Percentiles rank a stretch among this genome's conserved stretches.
These are phyloP conservation scores for Salvia rosmarinus DNA, from an alignment of 257 asterid genomes.

Conservation along the genomic window DNA sequence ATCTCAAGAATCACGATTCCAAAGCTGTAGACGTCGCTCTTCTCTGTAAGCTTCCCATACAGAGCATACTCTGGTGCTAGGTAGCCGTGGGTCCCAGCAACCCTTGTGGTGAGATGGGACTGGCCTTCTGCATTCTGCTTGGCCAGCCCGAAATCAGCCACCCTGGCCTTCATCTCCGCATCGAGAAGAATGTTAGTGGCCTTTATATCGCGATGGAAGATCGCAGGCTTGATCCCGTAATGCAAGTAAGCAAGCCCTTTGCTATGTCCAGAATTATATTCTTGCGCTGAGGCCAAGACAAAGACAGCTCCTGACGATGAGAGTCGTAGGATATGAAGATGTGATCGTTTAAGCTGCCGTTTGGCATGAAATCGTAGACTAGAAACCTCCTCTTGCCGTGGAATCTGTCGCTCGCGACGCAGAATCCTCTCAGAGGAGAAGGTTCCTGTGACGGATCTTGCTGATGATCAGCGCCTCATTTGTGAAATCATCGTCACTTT, in stretches of 20 bases:
- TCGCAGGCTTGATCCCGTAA: slow-evolving; percentile 59
- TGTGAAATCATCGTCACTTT: slow-evolving; percentile 57
- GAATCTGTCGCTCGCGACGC: slow-evolving; percentile 49
- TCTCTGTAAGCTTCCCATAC: slow-evolving; percentile 64
- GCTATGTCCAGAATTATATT: slow-evolving; percentile 63
- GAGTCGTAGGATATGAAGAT: slow-evolving; percentile 33
- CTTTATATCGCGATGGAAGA: slow-evolving; percentile 63
- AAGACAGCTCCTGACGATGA: background rate
- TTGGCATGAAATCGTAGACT: slow-evolving; percentile 60
- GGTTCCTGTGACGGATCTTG: slow-evolving; percentile 66
- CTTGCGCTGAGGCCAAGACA: slow-evolving; percentile 69
- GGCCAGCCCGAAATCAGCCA: slow-evolving; percentile 67
- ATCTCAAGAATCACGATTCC: slow-evolving; percentile 58
- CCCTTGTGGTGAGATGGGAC: slow-evolving; percentile 61
- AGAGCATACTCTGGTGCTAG: slow-evolving; percentile 67
- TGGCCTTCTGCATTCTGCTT: slow-evolving; percentile 61
- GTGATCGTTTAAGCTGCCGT: slow-evolving; percentile 56
- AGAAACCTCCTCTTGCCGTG: slow-evolving; percentile 54
- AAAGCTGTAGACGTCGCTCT: slow-evolving; percentile 60
- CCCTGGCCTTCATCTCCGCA: slow-evolving; percentile 52
- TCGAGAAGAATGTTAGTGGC: slow-evolving; percentile 64
- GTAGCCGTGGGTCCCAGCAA: slow-evolving; percentile 70
- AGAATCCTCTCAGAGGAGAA: slow-evolving; percentile 56
- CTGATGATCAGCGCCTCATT: slow-evolving; percentile 66
- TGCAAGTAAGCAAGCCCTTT: slow-evolving; percentile 64